Conservation (phyloP, 495 filamentous ascomycete genomes). For the Trichoderma gamsii region DNA sequence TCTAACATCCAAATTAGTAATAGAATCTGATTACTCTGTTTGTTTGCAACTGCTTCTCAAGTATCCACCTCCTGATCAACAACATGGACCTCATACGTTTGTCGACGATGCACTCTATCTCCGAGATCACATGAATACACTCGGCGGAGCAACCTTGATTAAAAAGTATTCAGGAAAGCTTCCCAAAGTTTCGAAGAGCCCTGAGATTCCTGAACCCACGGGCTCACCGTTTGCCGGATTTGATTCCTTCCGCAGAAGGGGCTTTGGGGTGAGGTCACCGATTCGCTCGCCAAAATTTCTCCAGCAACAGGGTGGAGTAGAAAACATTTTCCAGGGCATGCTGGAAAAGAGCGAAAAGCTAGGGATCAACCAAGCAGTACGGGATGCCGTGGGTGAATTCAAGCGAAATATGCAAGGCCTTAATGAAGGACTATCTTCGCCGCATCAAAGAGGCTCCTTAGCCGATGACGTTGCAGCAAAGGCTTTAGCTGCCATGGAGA, state of each 20-base stretch:
- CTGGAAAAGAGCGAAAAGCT: conserved; percentile 77
- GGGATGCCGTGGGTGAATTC: conserved; percentile 83
- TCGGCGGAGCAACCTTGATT: conserved; percentile 69
- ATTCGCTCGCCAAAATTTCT: conserved; percentile 54
- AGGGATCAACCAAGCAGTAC: conserved; percentile 83
- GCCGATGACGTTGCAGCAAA: conserved; percentile 25
- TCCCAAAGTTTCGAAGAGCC: conserved; percentile 41
- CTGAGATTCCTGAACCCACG: conserved; percentile 29
- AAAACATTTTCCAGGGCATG: conserved; percentile 73
- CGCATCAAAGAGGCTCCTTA: conserved; percentile 26
- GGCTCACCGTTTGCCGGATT: conserved; percentile 30
- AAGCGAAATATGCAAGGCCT: conserved; percentile 40
- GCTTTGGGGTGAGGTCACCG: conserved; percentile 40
- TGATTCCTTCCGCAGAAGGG: conserved; percentile 29
- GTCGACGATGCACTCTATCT: conserved; percentile 86
- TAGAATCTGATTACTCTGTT: conserved; percentile 78
- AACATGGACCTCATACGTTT: conserved; percentile 65
- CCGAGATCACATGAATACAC: conserved; percentile 62
- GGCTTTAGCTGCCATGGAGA: conserved; percentile 49
- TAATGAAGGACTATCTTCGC: conserved; percentile 35
- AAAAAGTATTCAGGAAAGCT: conserved; percentile 71
- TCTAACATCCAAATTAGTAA: conserved; percentile 45
- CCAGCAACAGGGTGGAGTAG: conserved; percentile 59
- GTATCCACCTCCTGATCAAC: conserved; percentile 62
- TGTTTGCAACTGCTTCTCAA: conserved; percentile 75